These are phyloP conservation scores for Alternaria triticina DNA, from an alignment of 2,329 filamentous ascomycete species.

Conservation along the genomic window DNA sequence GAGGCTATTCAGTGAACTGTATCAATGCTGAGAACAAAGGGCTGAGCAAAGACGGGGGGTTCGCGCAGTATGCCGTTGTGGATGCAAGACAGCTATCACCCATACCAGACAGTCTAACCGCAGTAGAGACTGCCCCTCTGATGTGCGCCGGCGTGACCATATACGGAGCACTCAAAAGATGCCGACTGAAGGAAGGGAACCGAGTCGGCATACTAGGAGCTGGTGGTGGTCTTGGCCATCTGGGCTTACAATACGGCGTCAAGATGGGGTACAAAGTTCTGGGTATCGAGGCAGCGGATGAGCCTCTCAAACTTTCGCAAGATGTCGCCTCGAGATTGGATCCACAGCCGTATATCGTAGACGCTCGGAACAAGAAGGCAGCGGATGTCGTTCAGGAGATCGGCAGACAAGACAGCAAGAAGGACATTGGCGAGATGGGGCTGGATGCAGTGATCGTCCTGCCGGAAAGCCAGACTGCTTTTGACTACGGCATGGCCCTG, in stretches of 20 bases:
- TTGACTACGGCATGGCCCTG: slow-evolving; percentile 55
- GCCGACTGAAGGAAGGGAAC: slow-evolving; percentile 37
- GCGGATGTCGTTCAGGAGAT: slow-evolving; percentile 41
- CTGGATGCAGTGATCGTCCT: slow-evolving; percentile 56
- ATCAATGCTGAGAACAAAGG: slow-evolving; percentile 40
- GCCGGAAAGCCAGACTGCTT: slow-evolving; percentile 55
- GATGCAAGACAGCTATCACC: slow-evolving; percentile 49
- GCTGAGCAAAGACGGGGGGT: slow-evolving; percentile 48
- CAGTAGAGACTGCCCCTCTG: slow-evolving; percentile 49
- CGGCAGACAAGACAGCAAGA: slow-evolving; percentile 46
- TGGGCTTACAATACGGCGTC: slow-evolving; percentile 38
- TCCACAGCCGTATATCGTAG: slow-evolving; percentile 46
- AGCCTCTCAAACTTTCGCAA: slow-evolving; percentile 44
- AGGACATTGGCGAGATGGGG: slow-evolving; percentile 50
- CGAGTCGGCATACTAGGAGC: slow-evolving; percentile 52
- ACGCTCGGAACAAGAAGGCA: slow-evolving; percentile 46
- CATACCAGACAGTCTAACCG: slow-evolving; percentile 42
- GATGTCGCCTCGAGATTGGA: slow-evolving; percentile 25
- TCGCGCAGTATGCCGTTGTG: slow-evolving; percentile 53
- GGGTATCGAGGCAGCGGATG: slow-evolving; percentile 50
- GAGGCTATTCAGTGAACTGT: slow-evolving; percentile 53
- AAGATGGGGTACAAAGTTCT: slow-evolving; percentile 46
- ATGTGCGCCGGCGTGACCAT: slow-evolving; percentile 56
- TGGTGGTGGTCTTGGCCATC: slow-evolving; percentile 43
- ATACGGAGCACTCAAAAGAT: slow-evolving; percentile 50